Evolutionary conservation across 257 asterid genomes (phyloP), one percentile per base, ranked within the genome.

Genomic region (Nicotiana attenuata): DNA sequence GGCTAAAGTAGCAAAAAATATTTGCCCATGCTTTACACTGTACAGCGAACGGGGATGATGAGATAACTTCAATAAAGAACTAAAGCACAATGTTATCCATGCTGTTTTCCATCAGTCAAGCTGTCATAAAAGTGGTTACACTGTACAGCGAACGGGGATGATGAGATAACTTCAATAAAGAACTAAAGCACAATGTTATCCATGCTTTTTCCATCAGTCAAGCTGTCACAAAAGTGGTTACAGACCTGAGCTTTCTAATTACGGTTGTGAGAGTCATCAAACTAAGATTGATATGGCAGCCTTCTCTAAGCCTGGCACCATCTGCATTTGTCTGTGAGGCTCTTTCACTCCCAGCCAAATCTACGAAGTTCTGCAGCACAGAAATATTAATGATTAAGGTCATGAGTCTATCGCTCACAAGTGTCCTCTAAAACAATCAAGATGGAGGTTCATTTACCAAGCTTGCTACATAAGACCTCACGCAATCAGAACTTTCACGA

Each of bases 191-290:
- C 19, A 52, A 52, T 52, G 6, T 9, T 41, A 41, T 41, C 50
- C 50, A 41, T 41, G 50, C 50, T 41, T 41, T 41, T 38, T 41
- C 47, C 47, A 41, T 41, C 47, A 7, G 47, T 41, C 50, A 41
- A 22, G 20, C 60, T 14, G 38, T 47, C 78, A 47, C n/a, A n/a
- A n/a, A n/a, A n/a, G n/a, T n/a, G 38, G 28, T 15, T 50, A 50
- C 26, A 81, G 57, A 94, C 98, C 98, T 94, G 78, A 94, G 96
- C 89, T 94, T 94, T 86, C 98, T 88, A 81, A 94, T 94, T 64
- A 94, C 98, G 77, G 97, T 94, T 64, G 98, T 94, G 28, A 94
- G 97, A 78, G 97, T 94, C 98, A 94, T 94, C 92, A 94, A 89
- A 87, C 98, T 94, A 84, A 94, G 95, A 87, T 94, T 94, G 88